Percentiles rank a stretch among this genome's conserved stretches.
Conservation (phyloP, 2,329 filamentous ascomycete species). For the Boeremia lycopersici region DNA sequence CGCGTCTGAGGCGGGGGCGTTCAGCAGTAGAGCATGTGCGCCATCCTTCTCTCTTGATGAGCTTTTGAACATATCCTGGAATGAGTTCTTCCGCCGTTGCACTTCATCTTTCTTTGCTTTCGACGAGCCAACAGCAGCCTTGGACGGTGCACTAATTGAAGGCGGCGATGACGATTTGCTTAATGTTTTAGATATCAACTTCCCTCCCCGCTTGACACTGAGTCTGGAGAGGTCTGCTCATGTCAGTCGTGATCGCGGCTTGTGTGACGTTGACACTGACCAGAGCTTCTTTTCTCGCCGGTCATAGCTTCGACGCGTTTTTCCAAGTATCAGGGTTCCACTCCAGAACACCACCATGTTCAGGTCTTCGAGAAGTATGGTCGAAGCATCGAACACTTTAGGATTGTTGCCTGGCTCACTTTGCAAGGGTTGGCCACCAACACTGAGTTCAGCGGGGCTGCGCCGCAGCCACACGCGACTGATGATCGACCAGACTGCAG, state of each 20-base stretch:
- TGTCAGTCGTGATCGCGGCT: conserved; percentile 7
- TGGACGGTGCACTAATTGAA: conserved; percentile 38
- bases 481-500: conserved; percentile 25
- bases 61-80: conserved; percentile 39
- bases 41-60: conserved; percentile 11
- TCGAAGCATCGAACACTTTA: neutral
- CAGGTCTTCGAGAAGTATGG: neutral
- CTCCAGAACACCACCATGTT: conserved; percentile 19
- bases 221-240: conserved; percentile 33
- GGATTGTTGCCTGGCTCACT: conserved; percentile 10
- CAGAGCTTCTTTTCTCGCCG: conserved; percentile 38
- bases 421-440: conserved; percentile 9
- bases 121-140: conserved; percentile 33
- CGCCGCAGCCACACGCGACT: conserved; percentile 17
- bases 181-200: conserved; percentile 27
- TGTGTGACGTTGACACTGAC: conserved; percentile 24
- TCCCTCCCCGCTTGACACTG: conserved; percentile 33
- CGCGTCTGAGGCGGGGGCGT: neutral
- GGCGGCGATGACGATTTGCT: conserved; percentile 27
- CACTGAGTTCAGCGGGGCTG: conserved; percentile 13
- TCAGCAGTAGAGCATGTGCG: neutral
- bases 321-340: conserved; percentile 23
- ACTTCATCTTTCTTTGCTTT: conserved; percentile 41
- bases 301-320: conserved; percentile 31
- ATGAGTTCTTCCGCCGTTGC: conserved; percentile 36